Evolutionary conservation across 208 protist species (phyloP).

Genomic region (Novymonas esmeraldas): DNA sequence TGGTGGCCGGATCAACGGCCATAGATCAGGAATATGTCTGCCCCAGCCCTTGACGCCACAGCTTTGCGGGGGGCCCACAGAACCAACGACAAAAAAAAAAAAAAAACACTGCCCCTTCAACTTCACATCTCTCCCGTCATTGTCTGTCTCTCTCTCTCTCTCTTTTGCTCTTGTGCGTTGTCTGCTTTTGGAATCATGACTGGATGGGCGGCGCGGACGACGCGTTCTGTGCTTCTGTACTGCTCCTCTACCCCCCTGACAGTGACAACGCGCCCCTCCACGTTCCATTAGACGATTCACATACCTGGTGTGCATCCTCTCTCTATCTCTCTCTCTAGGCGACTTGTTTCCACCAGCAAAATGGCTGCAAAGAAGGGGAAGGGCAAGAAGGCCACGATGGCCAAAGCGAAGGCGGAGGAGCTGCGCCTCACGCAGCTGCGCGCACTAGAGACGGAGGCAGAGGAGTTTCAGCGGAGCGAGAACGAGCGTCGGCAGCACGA

Average conservation of each 20-base stretch:
- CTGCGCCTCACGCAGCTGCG: constrained; percentile 64
- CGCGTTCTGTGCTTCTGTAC: background rate
- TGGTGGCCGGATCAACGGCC: too few relatives aligned
- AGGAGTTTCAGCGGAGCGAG: constrained; percentile 68
- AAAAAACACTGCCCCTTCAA: background rate
- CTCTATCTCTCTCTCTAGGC: background rate
- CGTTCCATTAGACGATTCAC: too few relatives aligned
- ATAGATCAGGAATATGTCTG: too few relatives aligned
- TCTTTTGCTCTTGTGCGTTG: background rate
- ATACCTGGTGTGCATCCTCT: background rate
- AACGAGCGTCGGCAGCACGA: constrained; percentile 72
- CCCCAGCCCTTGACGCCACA: too few relatives aligned
- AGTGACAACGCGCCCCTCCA: background rate
- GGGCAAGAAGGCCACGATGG: constrained; percentile 31
- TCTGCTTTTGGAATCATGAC: too few relatives aligned
- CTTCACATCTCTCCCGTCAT: background rate
- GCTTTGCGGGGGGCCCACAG: too few relatives aligned
- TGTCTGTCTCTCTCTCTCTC: background rate
- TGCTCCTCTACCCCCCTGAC: background rate
- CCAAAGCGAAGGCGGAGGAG: constrained; percentile 48
- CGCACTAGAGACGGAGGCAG: constrained; percentile 62
- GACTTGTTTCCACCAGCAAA: too few relatives aligned
- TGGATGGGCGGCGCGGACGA: too few relatives aligned
- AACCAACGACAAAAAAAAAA: too few relatives aligned
- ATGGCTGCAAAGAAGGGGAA: constrained; percentile 49